These are phyloP conservation scores for Zygosaccharomyces bisporus DNA, from an alignment of 805 yeast genomes.

Conservation along the genomic window DNA sequence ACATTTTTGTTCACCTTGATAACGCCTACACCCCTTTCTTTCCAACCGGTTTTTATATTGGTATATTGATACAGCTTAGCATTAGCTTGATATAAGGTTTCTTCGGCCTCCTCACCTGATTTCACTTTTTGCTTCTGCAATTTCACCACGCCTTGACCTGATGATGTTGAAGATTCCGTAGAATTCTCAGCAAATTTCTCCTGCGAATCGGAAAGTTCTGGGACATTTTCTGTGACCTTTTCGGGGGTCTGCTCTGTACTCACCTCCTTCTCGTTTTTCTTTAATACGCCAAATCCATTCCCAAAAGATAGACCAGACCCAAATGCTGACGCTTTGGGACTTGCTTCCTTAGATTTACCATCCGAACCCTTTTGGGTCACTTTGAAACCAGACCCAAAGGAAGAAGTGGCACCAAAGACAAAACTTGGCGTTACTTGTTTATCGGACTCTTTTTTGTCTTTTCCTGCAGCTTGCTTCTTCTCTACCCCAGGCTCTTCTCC, in stretches of 20 bases:
- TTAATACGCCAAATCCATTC: conserved; percentile 31
- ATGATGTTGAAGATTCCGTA: conserved; percentile 32
- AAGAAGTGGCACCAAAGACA: conserved; percentile 53
- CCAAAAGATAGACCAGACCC: conserved; percentile 47
- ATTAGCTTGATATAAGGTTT: conserved; percentile 59
- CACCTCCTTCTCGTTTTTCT: conserved; percentile 17
- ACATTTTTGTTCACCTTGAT: conserved; percentile 65
- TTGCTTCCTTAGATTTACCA: conserved; percentile 13
- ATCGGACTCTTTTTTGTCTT: conserved; percentile 5
- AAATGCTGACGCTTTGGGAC: conserved; percentile 35
- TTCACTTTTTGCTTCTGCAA: conserved; percentile 55
- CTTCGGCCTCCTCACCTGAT: conserved; percentile 91
- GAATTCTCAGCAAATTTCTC: conserved; percentile 29
- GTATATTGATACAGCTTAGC: conserved; percentile 78
- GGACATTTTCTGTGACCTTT: conserved; percentile 12
- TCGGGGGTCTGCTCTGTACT: conserved; percentile 13
- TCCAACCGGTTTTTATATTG: conserved; percentile 78
- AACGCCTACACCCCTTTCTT: conserved; percentile 87
- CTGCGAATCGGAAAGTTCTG: conserved; percentile 18
- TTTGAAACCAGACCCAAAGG: conserved; percentile 43
- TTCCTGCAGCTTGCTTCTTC: neutral
- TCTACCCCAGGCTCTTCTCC: conserved; percentile 5
- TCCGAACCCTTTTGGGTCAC: conserved; percentile 34
- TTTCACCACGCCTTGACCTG: conserved; percentile 55
- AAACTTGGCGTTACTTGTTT: conserved; percentile 36